These are phyloP conservation scores for Debaryomyces coudertii DNA, from an alignment of 1,139 yeast species.

Conservation along the genomic window DNA sequence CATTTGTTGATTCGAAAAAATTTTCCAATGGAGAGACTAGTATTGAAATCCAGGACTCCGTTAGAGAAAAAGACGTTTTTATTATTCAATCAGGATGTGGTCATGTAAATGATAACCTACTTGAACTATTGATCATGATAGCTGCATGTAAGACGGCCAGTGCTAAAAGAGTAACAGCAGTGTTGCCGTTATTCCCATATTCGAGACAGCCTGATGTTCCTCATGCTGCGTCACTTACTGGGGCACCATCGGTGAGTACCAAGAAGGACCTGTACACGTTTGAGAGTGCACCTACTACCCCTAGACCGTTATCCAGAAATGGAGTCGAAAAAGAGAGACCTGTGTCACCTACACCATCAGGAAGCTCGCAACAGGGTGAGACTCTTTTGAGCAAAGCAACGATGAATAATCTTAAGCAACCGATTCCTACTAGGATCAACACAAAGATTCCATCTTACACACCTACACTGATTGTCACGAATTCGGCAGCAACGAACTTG, in stretches of 20 bases:
- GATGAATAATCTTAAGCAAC: conserved; percentile 18
- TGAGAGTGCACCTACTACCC: conserved; percentile 69
- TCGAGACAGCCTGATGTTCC: conserved; percentile 96
- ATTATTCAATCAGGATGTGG: conserved; percentile 85
- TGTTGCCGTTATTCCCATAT: conserved; percentile 92
- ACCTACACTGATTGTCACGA: conserved; percentile 36
- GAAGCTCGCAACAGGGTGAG: conserved; percentile 2
- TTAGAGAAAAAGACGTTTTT: conserved; percentile 91
- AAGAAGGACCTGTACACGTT: conserved; percentile 52
- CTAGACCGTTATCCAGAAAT: conserved; percentile 41
- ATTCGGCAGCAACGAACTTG: conserved; percentile 33
- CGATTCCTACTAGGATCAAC: conserved; percentile 13
- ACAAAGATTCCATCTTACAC: conserved; percentile 16
- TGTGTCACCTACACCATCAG: conserved; percentile 20
- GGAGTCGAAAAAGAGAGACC: conserved; percentile 15
- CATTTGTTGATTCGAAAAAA: conserved; percentile 57
- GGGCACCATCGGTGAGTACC: conserved; percentile 46
- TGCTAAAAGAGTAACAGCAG: conserved; percentile 92
- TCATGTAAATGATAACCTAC: conserved; percentile 85
- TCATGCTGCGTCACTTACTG: conserved; percentile 69
- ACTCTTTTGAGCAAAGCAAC: conserved; percentile 16
- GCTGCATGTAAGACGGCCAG: conserved; percentile 96
- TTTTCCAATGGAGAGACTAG: conserved; percentile 91
- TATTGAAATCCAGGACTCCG: conserved; percentile 78
- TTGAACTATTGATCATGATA: conserved; percentile 84